Percentiles rank a stretch among this genome's conserved stretches.
phyloP scores from a whole-genome alignment of 345 rosid genomes.

The Clarkia xantiana region DNA sequence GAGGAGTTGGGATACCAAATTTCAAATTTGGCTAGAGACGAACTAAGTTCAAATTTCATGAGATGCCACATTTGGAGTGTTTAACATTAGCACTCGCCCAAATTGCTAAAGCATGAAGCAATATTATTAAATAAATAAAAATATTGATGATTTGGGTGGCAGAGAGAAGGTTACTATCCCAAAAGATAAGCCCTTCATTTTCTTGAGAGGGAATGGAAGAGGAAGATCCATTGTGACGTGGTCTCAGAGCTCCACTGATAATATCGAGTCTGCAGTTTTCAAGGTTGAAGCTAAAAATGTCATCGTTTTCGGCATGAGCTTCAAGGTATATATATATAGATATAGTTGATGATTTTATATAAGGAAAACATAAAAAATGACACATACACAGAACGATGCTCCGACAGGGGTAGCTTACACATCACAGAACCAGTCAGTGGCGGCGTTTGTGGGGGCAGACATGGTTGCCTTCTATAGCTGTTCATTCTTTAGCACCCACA shows the following conservation, averaged over 20 bases:
- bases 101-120: no score
- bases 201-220: slow-evolving; percentile 90
- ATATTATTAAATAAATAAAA: no score
- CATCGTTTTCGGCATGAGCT: slow-evolving; percentile 69
- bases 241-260: slow-evolving; percentile 40
- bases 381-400: slow-evolving; percentile 55
- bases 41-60: no score
- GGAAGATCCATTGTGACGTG: slow-evolving; percentile 54
- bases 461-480: slow-evolving; percentile 78
- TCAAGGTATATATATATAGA: slow-evolving; percentile 44
- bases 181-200: slow-evolving; percentile 51
- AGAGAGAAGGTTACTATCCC: slow-evolving; percentile 77
- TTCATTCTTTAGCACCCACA: slow-evolving; percentile 78
- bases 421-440: slow-evolving; percentile 91
- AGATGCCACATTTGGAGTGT: no score
- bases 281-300: slow-evolving; percentile 48
- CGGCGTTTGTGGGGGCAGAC: slow-evolving; percentile 71
- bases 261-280: slow-evolving; percentile 68
- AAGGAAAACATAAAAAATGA: not conserved
- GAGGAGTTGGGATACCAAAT: no score
- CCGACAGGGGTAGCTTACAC: slow-evolving; percentile 80
- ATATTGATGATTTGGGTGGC: slow-evolving; percentile 1
- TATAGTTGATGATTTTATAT: not conserved
- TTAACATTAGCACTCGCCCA: no score
- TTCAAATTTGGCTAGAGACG: no score